Evolutionary conservation across 1,284 basidiomycete genomes (phyloP), one percentile per base, ranked within the genome.

Genomic region (Fistulina hepatica): DNA sequence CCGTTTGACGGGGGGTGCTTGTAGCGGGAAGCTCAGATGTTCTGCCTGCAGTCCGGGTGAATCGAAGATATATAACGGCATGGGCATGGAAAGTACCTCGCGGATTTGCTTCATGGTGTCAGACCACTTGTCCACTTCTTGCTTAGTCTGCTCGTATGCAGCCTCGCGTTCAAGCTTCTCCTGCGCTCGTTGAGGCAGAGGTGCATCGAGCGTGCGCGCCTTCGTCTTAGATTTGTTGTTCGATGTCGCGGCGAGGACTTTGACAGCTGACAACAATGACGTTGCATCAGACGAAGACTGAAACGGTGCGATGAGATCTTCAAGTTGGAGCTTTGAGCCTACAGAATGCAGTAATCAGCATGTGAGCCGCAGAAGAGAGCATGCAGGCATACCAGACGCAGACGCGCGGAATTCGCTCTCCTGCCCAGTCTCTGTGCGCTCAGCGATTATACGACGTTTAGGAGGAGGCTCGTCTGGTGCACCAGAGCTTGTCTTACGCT

Each of bases 41-140:
- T 95, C 90, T 4, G 92, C 90, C 75, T 89, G 50, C 3, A 46
- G n/a, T n/a, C n/a, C n/a, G n/a, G n/a, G n/a, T n/a, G n/a, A n/a
- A 38, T 16, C 33, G 16, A 33, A 25, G 13, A 28, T 37, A 27
- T 23, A 36, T 32, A 20, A 33, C 20, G 5, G 8, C 23, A 19
- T 17, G 30, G 21, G 16, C 13, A 22, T 10, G 19, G 16, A 5
- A 45, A 57, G 12, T 36, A 76, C 82, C 64, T 91, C 83, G 49
- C 79, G 78, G 45, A 93, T 85, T 20, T 76, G 70, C 58, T 83
- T 83, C 80, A 95, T 97, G 2, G 90, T 86, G 7, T 78, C 78
- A 32, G 77, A 77, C 94, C 94, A 98, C 61, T 94, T 95, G 47
- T 88, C 77, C 3, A 94, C 84, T 56, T 97, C 93, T 48, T 77